Evolutionary conservation across 306 rosid species (phyloP).

Genomic region (Comarum palustre): DNA sequence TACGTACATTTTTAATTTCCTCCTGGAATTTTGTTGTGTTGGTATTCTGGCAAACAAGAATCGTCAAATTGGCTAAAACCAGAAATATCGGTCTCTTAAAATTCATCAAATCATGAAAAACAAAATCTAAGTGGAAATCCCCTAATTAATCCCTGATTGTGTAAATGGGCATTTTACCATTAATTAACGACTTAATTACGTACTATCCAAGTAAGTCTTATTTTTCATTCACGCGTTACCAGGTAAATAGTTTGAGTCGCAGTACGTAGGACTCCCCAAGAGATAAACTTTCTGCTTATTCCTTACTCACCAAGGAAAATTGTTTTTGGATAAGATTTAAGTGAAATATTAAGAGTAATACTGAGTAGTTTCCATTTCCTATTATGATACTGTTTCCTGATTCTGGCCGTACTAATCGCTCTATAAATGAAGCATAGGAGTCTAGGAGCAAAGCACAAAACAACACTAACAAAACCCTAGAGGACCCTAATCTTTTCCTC

Average conservation of each 20-base stretch:
- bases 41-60: too few species aligned
- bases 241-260: not conserved
- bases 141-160: too few species aligned
- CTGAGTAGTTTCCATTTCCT: not conserved
- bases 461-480: not conserved
- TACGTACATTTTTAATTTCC: too few species aligned
- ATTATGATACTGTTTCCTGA: constrained; percentile 35
- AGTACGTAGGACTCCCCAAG: not conserved
- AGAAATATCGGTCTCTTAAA: too few species aligned
- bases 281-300: not conserved
- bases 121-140: too few species aligned
- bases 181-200: not conserved
- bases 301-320: not conserved
- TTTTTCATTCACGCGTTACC: not conserved
- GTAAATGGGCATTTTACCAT: too few species aligned
- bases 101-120: too few species aligned
- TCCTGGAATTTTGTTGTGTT: too few species aligned
- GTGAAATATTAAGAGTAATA: not conserved
- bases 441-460: not conserved
- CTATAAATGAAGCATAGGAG: not conserved
- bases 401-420: constrained; percentile 29
- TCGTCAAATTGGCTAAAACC: too few species aligned
- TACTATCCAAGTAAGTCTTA: not conserved
- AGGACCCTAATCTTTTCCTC: not conserved
- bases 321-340: not conserved